Conservation (phyloP, 2,329 filamentous ascomycete species). For the Claviceps arundinis region DNA sequence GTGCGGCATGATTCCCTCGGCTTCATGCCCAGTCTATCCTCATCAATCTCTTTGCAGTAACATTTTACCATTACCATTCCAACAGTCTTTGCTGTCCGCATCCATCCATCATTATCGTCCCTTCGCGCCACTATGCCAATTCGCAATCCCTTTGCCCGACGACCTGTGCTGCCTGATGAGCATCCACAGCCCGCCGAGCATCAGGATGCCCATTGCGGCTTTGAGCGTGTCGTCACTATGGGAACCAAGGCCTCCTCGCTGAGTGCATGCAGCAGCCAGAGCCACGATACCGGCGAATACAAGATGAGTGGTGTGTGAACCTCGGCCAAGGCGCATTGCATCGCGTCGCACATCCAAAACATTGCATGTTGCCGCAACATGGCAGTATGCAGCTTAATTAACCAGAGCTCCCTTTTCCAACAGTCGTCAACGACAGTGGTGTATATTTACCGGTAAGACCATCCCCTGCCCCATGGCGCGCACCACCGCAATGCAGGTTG, state of each 20-base stretch:
- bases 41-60: not conserved
- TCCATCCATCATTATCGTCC: not conserved
- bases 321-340: not conserved
- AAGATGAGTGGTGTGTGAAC: slow-evolving; percentile 60
- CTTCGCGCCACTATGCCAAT: slow-evolving; percentile 43
- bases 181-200: slow-evolving; percentile 31
- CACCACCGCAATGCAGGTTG: not conserved
- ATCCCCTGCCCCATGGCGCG: not conserved
- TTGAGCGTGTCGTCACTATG: slow-evolving; percentile 49
- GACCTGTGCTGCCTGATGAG: slow-evolving; percentile 43
- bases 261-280: slow-evolving; percentile 46
- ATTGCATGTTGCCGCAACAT: slow-evolving; percentile 4
- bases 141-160: slow-evolving; percentile 58
- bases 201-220: slow-evolving; percentile 23
- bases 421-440: slow-evolving; percentile 92
- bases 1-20: not conserved
- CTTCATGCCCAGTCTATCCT: not conserved
- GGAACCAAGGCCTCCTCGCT: slow-evolving; percentile 49
- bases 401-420: slow-evolving; percentile 3
- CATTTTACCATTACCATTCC: not conserved
- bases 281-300: slow-evolving; percentile 57
- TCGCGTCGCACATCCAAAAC: not conserved
- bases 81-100: not conserved
- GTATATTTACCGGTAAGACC: slow-evolving; percentile 75
- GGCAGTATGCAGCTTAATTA: slow-evolving; percentile 1